These are phyloP conservation scores for Globisporangium carolinianum DNA, from an alignment of 352 stramenopile species.

Conservation along the genomic window DNA sequence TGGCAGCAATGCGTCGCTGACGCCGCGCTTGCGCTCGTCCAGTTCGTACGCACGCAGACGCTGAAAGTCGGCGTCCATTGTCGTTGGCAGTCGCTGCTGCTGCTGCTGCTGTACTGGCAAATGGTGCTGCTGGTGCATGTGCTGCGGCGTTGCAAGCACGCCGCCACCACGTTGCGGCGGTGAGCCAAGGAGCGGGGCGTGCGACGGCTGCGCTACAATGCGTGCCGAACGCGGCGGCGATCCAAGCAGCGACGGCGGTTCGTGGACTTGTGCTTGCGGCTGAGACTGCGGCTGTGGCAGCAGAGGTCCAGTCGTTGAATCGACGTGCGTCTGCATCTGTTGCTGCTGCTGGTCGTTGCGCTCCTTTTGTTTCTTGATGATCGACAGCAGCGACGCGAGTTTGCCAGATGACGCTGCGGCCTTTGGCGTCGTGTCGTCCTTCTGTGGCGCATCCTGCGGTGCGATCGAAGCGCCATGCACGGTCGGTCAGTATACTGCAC, in stretches of 20 bases:
- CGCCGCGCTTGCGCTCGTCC: slow-evolving; percentile 7
- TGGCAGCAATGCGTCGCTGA: neutral
- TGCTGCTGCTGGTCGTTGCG: slow-evolving; percentile 20
- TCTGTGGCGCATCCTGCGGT: slow-evolving; percentile 15
- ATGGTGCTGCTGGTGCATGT: neutral
- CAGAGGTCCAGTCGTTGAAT: too few relatives aligned
- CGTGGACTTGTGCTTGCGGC: too few relatives aligned
- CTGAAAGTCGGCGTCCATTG: slow-evolving; percentile 2
- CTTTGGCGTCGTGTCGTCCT: slow-evolving; percentile 25
- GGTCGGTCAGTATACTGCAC: too few relatives aligned
- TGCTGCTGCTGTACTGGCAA: neutral
- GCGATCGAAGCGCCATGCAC: neutral
- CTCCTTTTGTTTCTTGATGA: slow-evolving; percentile 82
- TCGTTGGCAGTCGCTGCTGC: neutral
- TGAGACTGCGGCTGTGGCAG: too few relatives aligned
- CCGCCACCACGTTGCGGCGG: neutral
- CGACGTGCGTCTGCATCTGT: too few relatives aligned
- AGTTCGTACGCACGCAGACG: slow-evolving; percentile 1
- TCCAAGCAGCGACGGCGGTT: slow-evolving; percentile 2
- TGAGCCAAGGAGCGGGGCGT: neutral
- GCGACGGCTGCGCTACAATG: slow-evolving; percentile 2
- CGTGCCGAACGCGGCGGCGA: slow-evolving; percentile 2
- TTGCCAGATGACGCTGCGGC: slow-evolving; percentile 41
- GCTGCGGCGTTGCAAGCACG: too few relatives aligned
- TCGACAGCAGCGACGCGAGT: slow-evolving; percentile 69